Evolutionary conservation across 23 red algal genomes (phyloP), one percentile per base, ranked within the genome.

Genomic region (Gracilaria caudata): DNA sequence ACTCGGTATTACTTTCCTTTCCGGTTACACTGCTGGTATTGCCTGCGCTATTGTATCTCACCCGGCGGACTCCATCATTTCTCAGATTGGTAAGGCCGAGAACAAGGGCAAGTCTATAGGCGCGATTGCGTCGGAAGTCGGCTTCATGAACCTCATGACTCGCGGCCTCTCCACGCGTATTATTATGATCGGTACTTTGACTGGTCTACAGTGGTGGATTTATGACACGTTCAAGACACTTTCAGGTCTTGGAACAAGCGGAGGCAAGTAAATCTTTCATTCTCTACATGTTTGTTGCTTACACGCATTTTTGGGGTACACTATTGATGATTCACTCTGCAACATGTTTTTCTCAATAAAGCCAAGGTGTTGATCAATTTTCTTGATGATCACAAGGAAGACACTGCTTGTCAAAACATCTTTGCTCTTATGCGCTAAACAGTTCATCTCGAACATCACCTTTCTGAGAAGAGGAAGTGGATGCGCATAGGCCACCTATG

Each of bases 121-220:
- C 46, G 57, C 61, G 21, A 92, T 96, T 78, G 94, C 94, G 10
- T 78, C 81, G 13, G 94, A 96, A 51, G 77, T 96, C 16, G 94
- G 94, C 3, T 39, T 78, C 26, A 82, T 65, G 56, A 92, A 92
- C 29, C 88, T 96, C 20, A 81, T 96, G 58, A 94, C 92, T 7
- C 82, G 79, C 14, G 94, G 94, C 7, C 60, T 96, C 6, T 53
- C 81, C 9, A 80, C 89, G 24, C 82, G 94, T 63, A 92, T 92
- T 49, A 88, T 96, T 79, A 96, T 96, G 94, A 92, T 96, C 63
- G 94, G 94, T 56, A 96, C 88, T 32, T 64, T 96, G 66, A 96
- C 94, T 45, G 89, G 88, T 53, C 64, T 92, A 5, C 94, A 96
- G 74, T 96, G 89, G 82, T 93, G 80, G 68, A 92, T 96, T 54